Conservation (phyloP, 1,139 yeast genomes). For the Debaryomycetaceae sp. region DNA sequence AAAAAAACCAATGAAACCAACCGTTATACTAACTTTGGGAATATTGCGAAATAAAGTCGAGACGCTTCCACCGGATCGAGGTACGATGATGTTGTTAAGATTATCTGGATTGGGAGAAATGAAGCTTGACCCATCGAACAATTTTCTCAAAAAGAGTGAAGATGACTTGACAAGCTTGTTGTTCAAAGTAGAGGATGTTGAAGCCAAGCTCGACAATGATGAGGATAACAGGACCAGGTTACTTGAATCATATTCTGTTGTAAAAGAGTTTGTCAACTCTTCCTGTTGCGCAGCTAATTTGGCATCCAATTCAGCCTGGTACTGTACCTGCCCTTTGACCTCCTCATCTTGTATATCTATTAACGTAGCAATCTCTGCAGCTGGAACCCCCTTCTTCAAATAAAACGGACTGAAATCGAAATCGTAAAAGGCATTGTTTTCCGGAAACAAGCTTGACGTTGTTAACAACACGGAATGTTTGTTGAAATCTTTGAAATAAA, state of each 20-base stretch:
- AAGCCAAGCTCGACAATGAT: constrained; percentile 32
- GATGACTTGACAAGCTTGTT: constrained; percentile 27
- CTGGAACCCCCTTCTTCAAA: neutral
- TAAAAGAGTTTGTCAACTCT: constrained; percentile 19
- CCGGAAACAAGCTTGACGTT: constrained; percentile 15
- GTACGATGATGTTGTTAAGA: constrained; percentile 9
- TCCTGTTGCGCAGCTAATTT: constrained; percentile 23
- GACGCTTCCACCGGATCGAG: constrained; percentile 6
- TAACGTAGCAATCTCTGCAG: constrained; percentile 9
- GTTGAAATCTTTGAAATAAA: constrained; percentile 36
- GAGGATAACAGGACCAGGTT: constrained; percentile 32
- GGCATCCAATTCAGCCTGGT: constrained; percentile 20
- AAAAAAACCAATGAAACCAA: constrained; percentile 41
- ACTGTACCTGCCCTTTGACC: constrained; percentile 19
- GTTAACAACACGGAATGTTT: constrained; percentile 22
- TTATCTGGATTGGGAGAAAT: constrained; percentile 6
- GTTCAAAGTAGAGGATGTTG: constrained; percentile 29
- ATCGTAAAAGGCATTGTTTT: neutral
- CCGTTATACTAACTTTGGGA: constrained; percentile 35
- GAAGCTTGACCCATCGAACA: constrained; percentile 16
- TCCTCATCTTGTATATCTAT: constrained; percentile 30
- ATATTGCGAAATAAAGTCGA: constrained; percentile 14
- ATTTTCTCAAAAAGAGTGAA: constrained; percentile 28
- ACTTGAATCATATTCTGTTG: constrained; percentile 12
- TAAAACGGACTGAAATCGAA: neutral